Percentiles rank a stretch among this genome's conserved stretches.
phyloP scores from a whole-genome alignment of 2,329 filamentous ascomycete species.

The Colletotrichum sublineola region DNA sequence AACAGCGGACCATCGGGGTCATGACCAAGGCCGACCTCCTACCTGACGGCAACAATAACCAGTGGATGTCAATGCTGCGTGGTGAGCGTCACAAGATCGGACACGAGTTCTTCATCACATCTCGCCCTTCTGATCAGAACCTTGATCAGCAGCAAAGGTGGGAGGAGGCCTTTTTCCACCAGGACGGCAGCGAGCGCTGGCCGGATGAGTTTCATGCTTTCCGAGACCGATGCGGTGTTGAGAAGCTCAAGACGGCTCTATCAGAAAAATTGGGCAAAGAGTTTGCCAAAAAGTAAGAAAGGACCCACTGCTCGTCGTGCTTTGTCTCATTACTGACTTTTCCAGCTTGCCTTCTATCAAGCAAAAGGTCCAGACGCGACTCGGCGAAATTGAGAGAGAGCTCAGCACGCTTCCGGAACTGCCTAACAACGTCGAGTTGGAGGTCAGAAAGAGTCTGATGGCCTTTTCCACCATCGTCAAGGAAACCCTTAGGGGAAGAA shows the following conservation, averaged over 20 bases:
- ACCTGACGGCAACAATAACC: constrained; percentile 63
- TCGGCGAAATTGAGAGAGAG: constrained; percentile 65
- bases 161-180: constrained; percentile 67
- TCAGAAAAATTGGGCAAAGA: constrained; percentile 66
- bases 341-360: constrained; percentile 66
- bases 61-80: constrained; percentile 75
- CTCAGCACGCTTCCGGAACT: constrained; percentile 75
- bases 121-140: constrained; percentile 70
- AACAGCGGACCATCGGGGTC: constrained; percentile 76
- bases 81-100: constrained; percentile 73
- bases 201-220: constrained; percentile 62
- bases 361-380: constrained; percentile 63
- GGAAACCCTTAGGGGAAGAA: constrained; percentile 64
- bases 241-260: constrained; percentile 65
- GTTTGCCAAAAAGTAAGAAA: constrained; percentile 65
- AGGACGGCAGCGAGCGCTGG: constrained; percentile 58
- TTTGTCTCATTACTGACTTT: background rate
- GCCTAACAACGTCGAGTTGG: constrained; percentile 75
- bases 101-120: constrained; percentile 85
- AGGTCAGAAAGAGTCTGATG: constrained; percentile 71
- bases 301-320: background rate
- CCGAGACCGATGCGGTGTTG: constrained; percentile 64
- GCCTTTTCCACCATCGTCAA: constrained; percentile 69
- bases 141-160: constrained; percentile 65
- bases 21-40: constrained; percentile 88